Percentiles rank a stretch among this genome's conserved stretches.
phyloP scores from a whole-genome alignment of 495 filamentous ascomycete genomes.

The Podospora pseudoanserina region DNA sequence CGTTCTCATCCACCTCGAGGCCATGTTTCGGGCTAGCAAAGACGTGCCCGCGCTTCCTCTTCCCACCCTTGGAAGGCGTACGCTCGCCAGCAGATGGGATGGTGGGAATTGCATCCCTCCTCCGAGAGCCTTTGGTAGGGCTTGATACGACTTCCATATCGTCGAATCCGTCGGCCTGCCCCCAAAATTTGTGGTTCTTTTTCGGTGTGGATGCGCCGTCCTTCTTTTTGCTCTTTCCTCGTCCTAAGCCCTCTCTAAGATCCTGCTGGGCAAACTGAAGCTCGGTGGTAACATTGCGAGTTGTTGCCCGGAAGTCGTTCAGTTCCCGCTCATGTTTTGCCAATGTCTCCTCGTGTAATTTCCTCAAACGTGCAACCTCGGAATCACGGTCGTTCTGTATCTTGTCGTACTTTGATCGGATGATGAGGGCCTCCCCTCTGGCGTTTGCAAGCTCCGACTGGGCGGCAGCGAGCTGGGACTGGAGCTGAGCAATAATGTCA shows the following conservation, averaged over 20 bases:
- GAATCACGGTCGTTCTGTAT: conserved; percentile 36
- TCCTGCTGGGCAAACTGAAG: conserved; percentile 52
- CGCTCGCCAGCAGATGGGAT: conserved; percentile 39
- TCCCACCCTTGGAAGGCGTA: conserved; percentile 45
- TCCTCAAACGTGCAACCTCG: conserved; percentile 44
- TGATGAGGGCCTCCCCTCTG: conserved; percentile 50
- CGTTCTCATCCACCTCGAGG: conserved; percentile 42
- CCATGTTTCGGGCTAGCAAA: conserved; percentile 49
- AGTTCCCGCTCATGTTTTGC: conserved; percentile 44
- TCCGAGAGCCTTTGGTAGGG: conserved; percentile 40
- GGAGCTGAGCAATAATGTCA: conserved; percentile 29
- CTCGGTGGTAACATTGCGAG: conserved; percentile 46
- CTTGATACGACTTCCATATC: conserved; percentile 48
- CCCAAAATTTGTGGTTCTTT: conserved; percentile 45
- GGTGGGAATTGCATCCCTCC: conserved; percentile 33
- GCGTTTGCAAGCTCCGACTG: conserved; percentile 43
- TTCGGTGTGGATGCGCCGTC: conserved; percentile 44
- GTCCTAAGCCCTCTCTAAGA: conserved; percentile 46
- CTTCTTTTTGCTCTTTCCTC: conserved; percentile 37
- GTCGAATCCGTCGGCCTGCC: conserved; percentile 52
- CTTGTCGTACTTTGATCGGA: conserved; percentile 52
- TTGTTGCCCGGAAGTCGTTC: conserved; percentile 44
- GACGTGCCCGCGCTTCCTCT: conserved; percentile 46
- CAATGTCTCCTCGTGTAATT: conserved; percentile 43
- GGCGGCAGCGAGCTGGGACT: conserved; percentile 35